Evolutionary conservation across 345 rosid species (phyloP).

Genomic region (Brassica juncea): DNA sequence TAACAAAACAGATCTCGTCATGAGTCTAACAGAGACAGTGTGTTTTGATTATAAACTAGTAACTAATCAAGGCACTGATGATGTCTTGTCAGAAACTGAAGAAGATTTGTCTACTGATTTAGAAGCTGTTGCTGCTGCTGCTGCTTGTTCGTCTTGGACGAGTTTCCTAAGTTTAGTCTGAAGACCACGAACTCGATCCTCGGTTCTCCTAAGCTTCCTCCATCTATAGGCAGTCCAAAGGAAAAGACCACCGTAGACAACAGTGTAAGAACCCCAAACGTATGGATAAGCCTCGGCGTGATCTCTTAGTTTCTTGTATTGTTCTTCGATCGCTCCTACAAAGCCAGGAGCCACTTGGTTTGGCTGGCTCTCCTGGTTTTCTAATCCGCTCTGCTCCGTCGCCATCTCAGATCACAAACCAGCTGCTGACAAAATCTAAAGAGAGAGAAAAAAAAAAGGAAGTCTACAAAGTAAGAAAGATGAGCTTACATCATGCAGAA

Average conservation of each 20-base stretch:
- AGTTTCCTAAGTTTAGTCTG: conserved; percentile 64
- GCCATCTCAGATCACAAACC: conserved; percentile 33
- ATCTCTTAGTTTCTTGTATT: conserved; percentile 64
- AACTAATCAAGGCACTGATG: background rate
- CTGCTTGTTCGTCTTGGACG: conserved; percentile 56
- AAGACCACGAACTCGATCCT: conserved; percentile 81
- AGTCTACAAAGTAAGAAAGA: background rate
- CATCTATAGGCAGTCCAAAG: conserved; percentile 76
- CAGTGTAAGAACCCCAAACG: conserved; percentile 89
- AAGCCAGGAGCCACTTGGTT: conserved; percentile 43
- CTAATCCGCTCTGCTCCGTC: conserved; percentile 42
- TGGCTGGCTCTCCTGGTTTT: conserved; percentile 32
- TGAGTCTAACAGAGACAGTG: background rate
- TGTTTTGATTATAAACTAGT: conserved; percentile 10
- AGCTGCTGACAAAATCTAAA: conserved; percentile 15
- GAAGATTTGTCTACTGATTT: conserved; percentile 38
- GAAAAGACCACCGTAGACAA: conserved; percentile 84
- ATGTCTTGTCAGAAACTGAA: conserved; percentile 39
- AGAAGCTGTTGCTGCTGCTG: conserved; percentile 45
- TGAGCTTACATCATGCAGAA: background rate
- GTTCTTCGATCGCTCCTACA: conserved; percentile 49
- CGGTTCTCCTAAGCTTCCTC: conserved; percentile 85
- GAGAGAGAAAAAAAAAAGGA: background rate
- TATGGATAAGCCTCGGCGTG: conserved; percentile 82
- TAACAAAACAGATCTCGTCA: conserved; percentile 3